phyloP scores from a whole-genome alignment of 73 alveolate genomes.

The Uronychia binucleata region DNA sequence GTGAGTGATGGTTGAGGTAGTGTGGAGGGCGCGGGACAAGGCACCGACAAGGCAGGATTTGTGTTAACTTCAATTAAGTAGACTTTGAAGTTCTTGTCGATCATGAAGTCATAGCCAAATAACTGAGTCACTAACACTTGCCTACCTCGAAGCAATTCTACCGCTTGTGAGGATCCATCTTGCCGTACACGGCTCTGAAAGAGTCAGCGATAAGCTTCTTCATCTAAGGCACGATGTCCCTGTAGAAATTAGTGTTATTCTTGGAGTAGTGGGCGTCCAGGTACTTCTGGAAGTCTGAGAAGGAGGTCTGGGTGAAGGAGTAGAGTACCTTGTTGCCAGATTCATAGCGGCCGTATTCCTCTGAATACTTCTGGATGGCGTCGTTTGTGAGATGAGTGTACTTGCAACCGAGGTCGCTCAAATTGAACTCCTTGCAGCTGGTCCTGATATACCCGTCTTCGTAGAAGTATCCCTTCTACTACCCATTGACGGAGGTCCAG shows the following conservation, averaged over 20 bases:
- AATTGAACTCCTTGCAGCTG: conserved; percentile 70
- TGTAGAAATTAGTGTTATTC: conserved; percentile 35
- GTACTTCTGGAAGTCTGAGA: conserved; percentile 53
- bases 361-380: conserved; percentile 82
- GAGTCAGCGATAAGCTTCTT: conserved; percentile 82
- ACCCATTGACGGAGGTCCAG: conserved; percentile 62
- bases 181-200: conserved; percentile 66
- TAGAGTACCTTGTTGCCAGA: conserved; percentile 59
- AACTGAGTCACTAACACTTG: neutral
- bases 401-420: conserved; percentile 73
- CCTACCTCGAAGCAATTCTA: conserved; percentile 73
- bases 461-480: conserved; percentile 80
- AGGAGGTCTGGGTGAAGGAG: conserved; percentile 38
- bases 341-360: conserved; percentile 83
- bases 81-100: conserved; percentile 76
- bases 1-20: no score
- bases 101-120: conserved; percentile 88
- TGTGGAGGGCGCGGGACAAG: conserved; percentile 72
- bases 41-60: conserved; percentile 81
- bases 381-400: conserved; percentile 86
- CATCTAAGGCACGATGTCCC: conserved; percentile 69
- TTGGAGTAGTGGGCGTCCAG: conserved; percentile 55
- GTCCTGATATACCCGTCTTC: conserved; percentile 90
- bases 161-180: conserved; percentile 70
- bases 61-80: conserved; percentile 84